These are phyloP conservation scores for Amylocystis lapponica DNA, from an alignment of 768 basidiomycete species.

Conservation along the genomic window DNA sequence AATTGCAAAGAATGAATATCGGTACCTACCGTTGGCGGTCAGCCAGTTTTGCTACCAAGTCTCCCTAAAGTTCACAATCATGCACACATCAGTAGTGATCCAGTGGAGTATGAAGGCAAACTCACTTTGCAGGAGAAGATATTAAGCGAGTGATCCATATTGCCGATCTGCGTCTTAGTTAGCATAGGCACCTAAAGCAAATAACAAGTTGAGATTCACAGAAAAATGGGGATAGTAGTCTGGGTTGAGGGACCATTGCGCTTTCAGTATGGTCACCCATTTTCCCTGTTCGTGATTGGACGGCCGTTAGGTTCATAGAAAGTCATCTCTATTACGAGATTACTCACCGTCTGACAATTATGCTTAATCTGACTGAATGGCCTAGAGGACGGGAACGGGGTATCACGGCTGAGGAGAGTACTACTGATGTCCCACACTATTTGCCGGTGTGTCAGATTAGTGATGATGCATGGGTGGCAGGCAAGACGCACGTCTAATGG, in stretches of 20 bases:
- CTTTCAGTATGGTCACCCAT: constrained; percentile 75
- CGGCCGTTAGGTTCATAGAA: background rate
- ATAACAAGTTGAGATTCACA: constrained; percentile 32
- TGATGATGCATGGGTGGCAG: background rate
- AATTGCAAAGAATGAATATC: background rate
- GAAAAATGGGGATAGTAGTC: constrained; percentile 82
- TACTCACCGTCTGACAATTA: constrained; percentile 73
- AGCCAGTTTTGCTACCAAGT: constrained; percentile 56
- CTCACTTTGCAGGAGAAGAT: constrained; percentile 67
- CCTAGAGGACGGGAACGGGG: constrained; percentile 51
- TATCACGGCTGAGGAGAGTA: constrained; percentile 38
- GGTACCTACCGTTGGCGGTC: constrained; percentile 47
- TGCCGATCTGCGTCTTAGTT: constrained; percentile 48
- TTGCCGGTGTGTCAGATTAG: background rate
- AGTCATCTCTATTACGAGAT: background rate
- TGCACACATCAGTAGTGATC: background rate
- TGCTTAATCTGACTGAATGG: constrained; percentile 62
- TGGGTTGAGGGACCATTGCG: constrained; percentile 75
- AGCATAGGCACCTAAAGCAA: background rate
- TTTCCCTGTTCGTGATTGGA: constrained; percentile 46
- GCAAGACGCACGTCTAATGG: constrained; percentile 51
- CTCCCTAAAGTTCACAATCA: constrained; percentile 42
- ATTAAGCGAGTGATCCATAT: constrained; percentile 74
- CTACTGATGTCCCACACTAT: constrained; percentile 75
- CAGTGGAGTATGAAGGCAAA: background rate